Evolutionary conservation across 768 basidiomycete species (phyloP).

Genomic region (Leccinum aurantiacum): DNA sequence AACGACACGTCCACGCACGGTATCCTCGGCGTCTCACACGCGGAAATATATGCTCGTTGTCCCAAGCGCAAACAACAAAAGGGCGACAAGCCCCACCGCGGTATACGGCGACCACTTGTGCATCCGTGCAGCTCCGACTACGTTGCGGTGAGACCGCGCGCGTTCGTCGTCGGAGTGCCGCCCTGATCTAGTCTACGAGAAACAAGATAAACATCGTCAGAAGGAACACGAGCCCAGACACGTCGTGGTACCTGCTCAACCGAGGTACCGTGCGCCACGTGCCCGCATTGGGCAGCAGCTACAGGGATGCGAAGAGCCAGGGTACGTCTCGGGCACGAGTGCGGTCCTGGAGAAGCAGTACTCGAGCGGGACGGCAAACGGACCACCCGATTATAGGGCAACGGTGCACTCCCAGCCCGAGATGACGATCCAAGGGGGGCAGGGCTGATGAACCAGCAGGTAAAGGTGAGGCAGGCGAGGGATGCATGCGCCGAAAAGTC

Average conservation of each 20-base stretch:
- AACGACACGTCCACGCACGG: conserved; percentile 46
- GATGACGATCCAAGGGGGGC: conserved; percentile 56
- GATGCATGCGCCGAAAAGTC: conserved; percentile 59
- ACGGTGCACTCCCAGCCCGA: conserved; percentile 80
- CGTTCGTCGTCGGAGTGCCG: conserved; percentile 50
- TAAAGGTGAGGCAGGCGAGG: conserved; percentile 69
- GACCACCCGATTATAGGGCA: conserved; percentile 51
- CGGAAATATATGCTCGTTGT: conserved; percentile 74
- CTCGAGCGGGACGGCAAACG: conserved; percentile 53
- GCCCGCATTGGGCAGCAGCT: conserved; percentile 34
- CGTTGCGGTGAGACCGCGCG: neutral
- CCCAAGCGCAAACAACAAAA: conserved; percentile 66
- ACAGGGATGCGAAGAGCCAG: conserved; percentile 15
- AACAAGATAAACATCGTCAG: no score
- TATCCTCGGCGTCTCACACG: conserved; percentile 81
- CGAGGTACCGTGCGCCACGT: conserved; percentile 56
- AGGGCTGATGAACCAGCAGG: conserved; percentile 87
- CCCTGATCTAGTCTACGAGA: conserved; percentile 46
- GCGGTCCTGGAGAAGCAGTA: conserved; percentile 52
- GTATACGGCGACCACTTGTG: conserved; percentile 46
- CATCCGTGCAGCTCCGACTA: conserved; percentile 32
- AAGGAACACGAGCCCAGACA: conserved; percentile 85
- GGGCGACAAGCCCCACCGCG: conserved; percentile 47
- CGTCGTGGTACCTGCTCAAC: conserved; percentile 81
- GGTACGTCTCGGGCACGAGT: conserved; percentile 42